phyloP scores from a whole-genome alignment of 2,329 filamentous ascomycete species.

The Xylariomycetidae sp. region DNA sequence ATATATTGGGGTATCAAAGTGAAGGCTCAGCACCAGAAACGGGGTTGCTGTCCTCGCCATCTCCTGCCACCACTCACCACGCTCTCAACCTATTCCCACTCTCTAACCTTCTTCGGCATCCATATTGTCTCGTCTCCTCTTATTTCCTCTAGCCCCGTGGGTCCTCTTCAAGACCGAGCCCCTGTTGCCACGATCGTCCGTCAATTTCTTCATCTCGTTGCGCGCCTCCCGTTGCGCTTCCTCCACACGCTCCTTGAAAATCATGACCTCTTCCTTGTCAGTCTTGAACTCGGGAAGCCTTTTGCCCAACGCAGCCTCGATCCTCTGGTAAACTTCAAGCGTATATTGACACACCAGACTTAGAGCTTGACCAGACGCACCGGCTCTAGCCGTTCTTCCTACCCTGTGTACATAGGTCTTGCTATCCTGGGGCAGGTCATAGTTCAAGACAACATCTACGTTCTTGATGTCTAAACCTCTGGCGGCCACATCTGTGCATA shows the following conservation, averaged over 20 bases:
- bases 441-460: constrained; percentile 86
- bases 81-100: too few species aligned
- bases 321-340: constrained; percentile 62
- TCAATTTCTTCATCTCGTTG: constrained; percentile 74
- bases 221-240: constrained; percentile 80
- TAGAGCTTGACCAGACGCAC: constrained; percentile 77
- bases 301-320: constrained; percentile 77
- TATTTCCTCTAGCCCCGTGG: constrained; percentile 35
- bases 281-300: constrained; percentile 66
- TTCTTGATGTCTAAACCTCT: constrained; percentile 88
- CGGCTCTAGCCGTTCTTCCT: constrained; percentile 81
- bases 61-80: too few species aligned
- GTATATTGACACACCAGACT: constrained; percentile 86
- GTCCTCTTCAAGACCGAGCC: constrained; percentile 41
- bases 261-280: constrained; percentile 79
- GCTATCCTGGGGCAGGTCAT: constrained; percentile 27
- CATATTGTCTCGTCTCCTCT: constrained; percentile 56
- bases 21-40: too few species aligned
- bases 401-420: constrained; percentile 92
- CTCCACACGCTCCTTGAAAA: constrained; percentile 71
- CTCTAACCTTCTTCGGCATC: constrained; percentile 66
- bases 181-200: constrained; percentile 63
- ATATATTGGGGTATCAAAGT: too few species aligned
- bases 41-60: too few species aligned
- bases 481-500: constrained; percentile 59